Evolutionary conservation across 306 rosid genomes (phyloP).

Genomic region (Quercus berberidifolia): DNA sequence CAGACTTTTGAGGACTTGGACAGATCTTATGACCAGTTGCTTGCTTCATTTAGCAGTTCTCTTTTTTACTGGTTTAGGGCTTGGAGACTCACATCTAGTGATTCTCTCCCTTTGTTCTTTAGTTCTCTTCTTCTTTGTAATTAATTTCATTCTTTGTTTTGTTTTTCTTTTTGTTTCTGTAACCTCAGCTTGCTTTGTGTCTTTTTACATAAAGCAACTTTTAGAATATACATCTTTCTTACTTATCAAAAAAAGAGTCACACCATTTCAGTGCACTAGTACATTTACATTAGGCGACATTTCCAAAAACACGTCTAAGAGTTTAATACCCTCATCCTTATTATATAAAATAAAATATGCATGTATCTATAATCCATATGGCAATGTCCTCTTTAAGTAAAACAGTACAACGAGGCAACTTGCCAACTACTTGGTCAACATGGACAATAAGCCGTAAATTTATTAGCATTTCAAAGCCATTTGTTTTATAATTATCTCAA

Average conservation of each 20-base stretch:
- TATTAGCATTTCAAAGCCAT: not conserved
- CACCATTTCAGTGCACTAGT: not conserved
- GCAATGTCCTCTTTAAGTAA: not conserved
- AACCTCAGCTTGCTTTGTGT: too few species aligned
- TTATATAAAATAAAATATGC: not conserved
- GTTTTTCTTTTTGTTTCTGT: too few species aligned
- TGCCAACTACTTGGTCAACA: not conserved
- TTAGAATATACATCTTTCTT: too few species aligned
- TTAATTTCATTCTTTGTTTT: too few species aligned
- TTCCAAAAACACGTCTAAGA: not conserved
- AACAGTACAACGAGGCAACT: not conserved
- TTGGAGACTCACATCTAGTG: too few species aligned
- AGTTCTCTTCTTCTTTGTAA: too few species aligned
- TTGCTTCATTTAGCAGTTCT: too few species aligned
- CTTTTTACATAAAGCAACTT: too few species aligned
- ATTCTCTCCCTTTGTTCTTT: too few species aligned
- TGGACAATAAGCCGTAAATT: not conserved
- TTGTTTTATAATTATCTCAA: constrained; percentile 1
- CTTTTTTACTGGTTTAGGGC: too few species aligned
- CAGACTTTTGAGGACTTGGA: too few species aligned
- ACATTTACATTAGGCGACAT: not conserved
- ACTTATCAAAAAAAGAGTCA: not conserved
- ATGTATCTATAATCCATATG: not conserved
- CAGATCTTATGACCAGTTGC: too few species aligned
- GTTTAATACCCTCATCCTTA: not conserved